phyloP scores from a whole-genome alignment of 345 rosid genomes.

The Physaria fendleri region DNA sequence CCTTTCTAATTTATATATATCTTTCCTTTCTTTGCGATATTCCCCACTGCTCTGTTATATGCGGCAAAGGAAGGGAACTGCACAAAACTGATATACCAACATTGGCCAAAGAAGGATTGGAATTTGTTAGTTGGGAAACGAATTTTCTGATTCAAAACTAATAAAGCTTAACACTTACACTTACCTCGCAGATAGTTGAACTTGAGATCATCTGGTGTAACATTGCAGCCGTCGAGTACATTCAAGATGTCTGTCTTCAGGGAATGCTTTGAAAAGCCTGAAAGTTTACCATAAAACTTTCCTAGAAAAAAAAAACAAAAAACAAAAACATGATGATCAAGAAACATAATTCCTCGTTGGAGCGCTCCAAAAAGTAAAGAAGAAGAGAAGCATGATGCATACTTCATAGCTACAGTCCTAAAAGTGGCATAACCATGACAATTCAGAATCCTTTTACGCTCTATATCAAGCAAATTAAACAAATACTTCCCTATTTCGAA shows the following conservation, averaged over 20 bases:
- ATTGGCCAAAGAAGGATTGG: background rate
- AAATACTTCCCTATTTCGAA: background rate
- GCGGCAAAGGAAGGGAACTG: slow-evolving; percentile 42
- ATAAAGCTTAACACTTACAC: slow-evolving; percentile 32
- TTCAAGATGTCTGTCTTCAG: slow-evolving; percentile 58
- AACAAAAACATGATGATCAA: background rate
- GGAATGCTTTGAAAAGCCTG: slow-evolving; percentile 37
- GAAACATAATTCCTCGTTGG: background rate
- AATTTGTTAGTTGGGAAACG: background rate
- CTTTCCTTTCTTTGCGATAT: slow-evolving; percentile 42
- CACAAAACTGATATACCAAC: slow-evolving; percentile 43
- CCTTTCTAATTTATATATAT: slow-evolving; percentile 51
- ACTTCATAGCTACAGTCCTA: background rate
- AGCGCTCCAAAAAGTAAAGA: background rate
- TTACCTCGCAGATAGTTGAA: slow-evolving; percentile 39
- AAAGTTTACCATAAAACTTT: slow-evolving; percentile 40
- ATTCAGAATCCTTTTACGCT: background rate
- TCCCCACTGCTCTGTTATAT: slow-evolving; percentile 36
- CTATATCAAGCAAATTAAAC: background rate
- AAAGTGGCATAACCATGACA: background rate
- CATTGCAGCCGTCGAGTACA: slow-evolving; percentile 50
- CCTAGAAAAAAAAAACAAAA: too few species aligned
- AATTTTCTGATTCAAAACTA: background rate
- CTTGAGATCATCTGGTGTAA: slow-evolving; percentile 53
- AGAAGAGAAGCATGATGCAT: background rate